Evolutionary conservation across 306 rosid genomes (phyloP), one percentile per base, ranked within the genome.

Genomic region (Benincasa hispida): DNA sequence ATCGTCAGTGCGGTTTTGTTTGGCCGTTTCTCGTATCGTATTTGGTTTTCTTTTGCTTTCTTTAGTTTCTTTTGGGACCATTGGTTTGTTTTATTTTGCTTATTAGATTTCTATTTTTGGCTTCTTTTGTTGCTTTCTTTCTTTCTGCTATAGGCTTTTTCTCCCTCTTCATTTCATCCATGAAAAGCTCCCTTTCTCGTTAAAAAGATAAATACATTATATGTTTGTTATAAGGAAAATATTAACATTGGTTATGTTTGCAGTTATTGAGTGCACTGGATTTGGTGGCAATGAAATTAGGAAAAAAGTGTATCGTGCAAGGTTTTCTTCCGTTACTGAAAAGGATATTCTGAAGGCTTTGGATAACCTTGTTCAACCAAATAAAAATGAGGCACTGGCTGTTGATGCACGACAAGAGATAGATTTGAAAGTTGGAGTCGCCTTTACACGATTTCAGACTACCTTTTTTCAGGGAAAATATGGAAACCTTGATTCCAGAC

Each of bases 401-500:
- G 98, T 93, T 80, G 98, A 93, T 83, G 98, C 97, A 68, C 93
- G 98, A 77, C 97, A 93, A 86, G 98, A 93, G 87, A 91, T 93
- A 86, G 98, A 93, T 87, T 90, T 93, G 89, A 93, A 91, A 85
- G 98, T 93, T 82, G 98, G 98, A 78, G 98, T 93, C 72, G 92
- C 98, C 74, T 93, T 93, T 56, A 93, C 98, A 50, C 96, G 98
- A 69, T 91, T 85, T 82, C 98, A 93, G 80, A 93, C 98, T 1
- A 81, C 87, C 80, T 91, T 68, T 83, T 93, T 93, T 82, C 97
- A 90, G 80, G 97, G 97, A 74, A 93, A 91, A 93, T 93, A 93
- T 76, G 97, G 98, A 84, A 93, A 93, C 85, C 98, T 93, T 68
- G 98, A 93, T 81, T 83, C 98, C 80, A 85, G 92, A 82, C 91